A percentile compares a stretch with the other conserved stretches of the same genome.
phyloP scores from a whole-genome alignment of 352 stramenopile genomes.

The Globisporangium perplexum region DNA sequence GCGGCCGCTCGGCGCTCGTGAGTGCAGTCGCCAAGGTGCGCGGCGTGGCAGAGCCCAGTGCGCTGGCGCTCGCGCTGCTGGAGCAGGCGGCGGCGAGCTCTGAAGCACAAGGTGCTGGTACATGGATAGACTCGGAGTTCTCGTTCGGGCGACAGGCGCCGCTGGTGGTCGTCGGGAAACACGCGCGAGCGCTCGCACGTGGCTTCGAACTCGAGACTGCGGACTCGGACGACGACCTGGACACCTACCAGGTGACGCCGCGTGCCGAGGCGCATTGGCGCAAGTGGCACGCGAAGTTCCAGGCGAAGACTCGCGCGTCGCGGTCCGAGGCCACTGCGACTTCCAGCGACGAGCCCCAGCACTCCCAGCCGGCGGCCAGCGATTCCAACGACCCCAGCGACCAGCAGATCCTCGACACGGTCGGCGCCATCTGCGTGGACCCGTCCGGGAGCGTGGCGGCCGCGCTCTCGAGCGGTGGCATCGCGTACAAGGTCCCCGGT shows the following conservation, averaged over 20 bases:
- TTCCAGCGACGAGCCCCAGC: too few species aligned
- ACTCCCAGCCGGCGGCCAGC: too few species aligned
- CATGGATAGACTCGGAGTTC: conserved; percentile 4
- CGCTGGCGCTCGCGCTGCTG: conserved; percentile 37
- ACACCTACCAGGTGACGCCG: conserved; percentile 29
- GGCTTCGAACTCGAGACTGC: conserved; percentile 34
- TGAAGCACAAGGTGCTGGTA: not conserved
- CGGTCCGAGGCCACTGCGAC: not conserved
- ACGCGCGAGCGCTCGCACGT: conserved; percentile 25
- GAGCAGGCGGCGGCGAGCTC: conserved; percentile 14
- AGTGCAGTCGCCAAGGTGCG: conserved; percentile 37
- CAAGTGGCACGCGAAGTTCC: conserved; percentile 40
- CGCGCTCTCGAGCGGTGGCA: conserved; percentile 58
- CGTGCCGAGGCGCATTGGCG: conserved; percentile 26
- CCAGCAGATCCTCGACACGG: conserved; percentile 40
- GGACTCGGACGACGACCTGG: conserved; percentile 15
- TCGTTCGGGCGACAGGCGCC: conserved; percentile 44
- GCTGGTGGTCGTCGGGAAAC: conserved; percentile 47
- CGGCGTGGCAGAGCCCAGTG: conserved; percentile 43
- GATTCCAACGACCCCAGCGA: too few species aligned
- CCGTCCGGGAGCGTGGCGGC: conserved; percentile 41
- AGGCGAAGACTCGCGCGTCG: conserved; percentile 1
- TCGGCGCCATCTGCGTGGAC: conserved; percentile 60
- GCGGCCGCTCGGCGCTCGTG: conserved; percentile 28
- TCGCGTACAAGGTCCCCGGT: conserved; percentile 59